Conservation (phyloP, 202 grass and related monocot genomes). For the Zoysia matrella region DNA sequence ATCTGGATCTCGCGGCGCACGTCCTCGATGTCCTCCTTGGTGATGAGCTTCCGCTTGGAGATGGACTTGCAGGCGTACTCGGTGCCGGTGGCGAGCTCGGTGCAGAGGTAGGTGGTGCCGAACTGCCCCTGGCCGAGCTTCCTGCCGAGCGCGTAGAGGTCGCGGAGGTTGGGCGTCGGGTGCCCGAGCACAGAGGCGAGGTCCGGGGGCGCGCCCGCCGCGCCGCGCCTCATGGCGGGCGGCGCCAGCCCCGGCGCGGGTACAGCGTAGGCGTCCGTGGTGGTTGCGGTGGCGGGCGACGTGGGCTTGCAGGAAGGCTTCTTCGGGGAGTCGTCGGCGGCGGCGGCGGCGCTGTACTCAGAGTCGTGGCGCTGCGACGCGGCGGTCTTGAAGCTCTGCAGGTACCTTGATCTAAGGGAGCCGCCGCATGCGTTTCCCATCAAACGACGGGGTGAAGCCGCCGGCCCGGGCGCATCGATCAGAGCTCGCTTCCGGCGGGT, state of each 20-base stretch:
- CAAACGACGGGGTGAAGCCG: slow-evolving; percentile 65
- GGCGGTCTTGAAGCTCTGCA: slow-evolving; percentile 58
- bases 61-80: slow-evolving; percentile 96
- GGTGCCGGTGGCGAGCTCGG: slow-evolving; percentile 65
- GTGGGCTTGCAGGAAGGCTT: slow-evolving; percentile 31
- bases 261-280: slow-evolving; percentile 42
- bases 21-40: slow-evolving; percentile 82
- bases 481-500: neutral
- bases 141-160: slow-evolving; percentile 70
- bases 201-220: slow-evolving; percentile 49
- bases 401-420: slow-evolving; percentile 78
- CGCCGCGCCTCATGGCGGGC: slow-evolving; percentile 63
- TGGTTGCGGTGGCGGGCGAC: slow-evolving; percentile 10
- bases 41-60: slow-evolving; percentile 91
- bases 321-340: slow-evolving; percentile 50
- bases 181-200: slow-evolving; percentile 82
- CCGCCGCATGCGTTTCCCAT: slow-evolving; percentile 91
- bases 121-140: slow-evolving; percentile 96
- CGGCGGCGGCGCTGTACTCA: neutral
- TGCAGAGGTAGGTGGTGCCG: slow-evolving; percentile 86
- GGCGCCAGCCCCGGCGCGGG: slow-evolving; percentile 42
- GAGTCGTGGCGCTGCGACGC: slow-evolving; percentile 55
- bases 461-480: slow-evolving; percentile 40
- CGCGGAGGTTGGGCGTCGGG: slow-evolving; percentile 71
- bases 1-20: slow-evolving; percentile 98